phyloP scores from a whole-genome alignment of 1,284 basidiomycete genomes.

The Puccinia triticina region DNA sequence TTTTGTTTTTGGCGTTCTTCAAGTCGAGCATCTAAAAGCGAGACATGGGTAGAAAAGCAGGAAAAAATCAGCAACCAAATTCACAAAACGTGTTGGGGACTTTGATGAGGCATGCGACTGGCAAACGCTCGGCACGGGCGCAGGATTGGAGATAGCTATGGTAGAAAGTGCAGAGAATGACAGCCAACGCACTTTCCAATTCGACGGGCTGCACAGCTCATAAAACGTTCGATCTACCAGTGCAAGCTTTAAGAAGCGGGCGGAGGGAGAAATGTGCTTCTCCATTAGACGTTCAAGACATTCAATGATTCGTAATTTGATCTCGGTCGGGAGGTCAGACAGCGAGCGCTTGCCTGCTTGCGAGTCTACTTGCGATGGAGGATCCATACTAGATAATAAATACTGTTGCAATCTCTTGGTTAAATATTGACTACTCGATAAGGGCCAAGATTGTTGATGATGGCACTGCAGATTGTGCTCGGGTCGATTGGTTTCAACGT shows the following conservation, averaged over 20 bases:
- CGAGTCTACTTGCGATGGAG: not conserved
- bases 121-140: not conserved
- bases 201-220: not conserved
- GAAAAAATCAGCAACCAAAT: not conserved
- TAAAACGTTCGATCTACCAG: constrained; percentile 14
- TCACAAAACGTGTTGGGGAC: not conserved
- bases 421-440: too few species aligned
- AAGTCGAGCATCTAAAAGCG: not conserved
- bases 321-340: not conserved
- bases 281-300: not conserved
- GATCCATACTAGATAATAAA: not conserved
- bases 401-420: too few species aligned
- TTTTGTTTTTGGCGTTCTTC: too few species aligned
- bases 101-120: not conserved
- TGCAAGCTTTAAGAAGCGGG: not conserved
- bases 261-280: not conserved
- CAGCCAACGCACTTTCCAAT: not conserved
- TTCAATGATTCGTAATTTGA: not conserved
- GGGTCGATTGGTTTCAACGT: too few species aligned
- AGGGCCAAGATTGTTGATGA: too few species aligned
- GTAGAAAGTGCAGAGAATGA: not conserved
- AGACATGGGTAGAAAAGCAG: too few species aligned
- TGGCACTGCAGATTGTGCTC: too few species aligned
- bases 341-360: not conserved
- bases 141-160: too few species aligned